Percentiles rank a stretch among this genome's conserved stretches.
Evolutionary conservation across 202 grass and related monocot species (phyloP).

Genomic region (Setaria italica): DNA sequence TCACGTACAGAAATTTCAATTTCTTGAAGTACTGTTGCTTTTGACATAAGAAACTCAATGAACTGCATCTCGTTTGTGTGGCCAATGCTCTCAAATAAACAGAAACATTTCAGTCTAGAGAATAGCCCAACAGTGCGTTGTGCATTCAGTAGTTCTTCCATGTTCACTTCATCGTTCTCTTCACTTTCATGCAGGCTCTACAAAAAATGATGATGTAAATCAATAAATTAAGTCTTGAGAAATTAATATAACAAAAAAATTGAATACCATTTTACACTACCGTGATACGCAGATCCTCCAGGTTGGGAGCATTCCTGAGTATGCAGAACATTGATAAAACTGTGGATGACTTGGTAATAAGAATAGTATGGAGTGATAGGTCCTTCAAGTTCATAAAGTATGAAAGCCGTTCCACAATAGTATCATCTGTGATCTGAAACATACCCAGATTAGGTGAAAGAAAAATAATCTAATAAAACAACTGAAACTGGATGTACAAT

Average conservation of each 20-base stretch:
- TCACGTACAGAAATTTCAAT: slow-evolving; percentile 1
- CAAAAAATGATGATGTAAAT: neutral
- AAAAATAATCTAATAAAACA: neutral
- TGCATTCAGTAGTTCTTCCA: neutral
- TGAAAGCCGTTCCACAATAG: neutral
- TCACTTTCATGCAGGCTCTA: neutral
- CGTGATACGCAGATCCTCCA: neutral
- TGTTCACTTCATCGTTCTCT: neutral
- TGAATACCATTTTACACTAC: neutral
- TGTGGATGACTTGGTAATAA: neutral
- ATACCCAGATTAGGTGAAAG: neutral
- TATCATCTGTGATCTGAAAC: neutral
- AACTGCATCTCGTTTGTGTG: neutral
- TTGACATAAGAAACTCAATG: neutral
- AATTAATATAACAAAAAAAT: neutral
- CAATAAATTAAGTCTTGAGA: neutral
- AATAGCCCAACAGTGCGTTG: neutral
- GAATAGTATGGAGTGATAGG: neutral
- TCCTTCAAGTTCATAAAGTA: neutral
- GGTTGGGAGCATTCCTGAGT: neutral
- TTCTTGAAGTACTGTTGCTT: neutral
- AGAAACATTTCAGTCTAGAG: neutral
- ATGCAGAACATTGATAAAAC: neutral
- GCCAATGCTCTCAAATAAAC: neutral
- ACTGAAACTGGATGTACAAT: neutral